Evolutionary conservation across 1,284 basidiomycete genomes (phyloP), one percentile per base, ranked within the genome.

Genomic region (Boletus chippewaensis): DNA sequence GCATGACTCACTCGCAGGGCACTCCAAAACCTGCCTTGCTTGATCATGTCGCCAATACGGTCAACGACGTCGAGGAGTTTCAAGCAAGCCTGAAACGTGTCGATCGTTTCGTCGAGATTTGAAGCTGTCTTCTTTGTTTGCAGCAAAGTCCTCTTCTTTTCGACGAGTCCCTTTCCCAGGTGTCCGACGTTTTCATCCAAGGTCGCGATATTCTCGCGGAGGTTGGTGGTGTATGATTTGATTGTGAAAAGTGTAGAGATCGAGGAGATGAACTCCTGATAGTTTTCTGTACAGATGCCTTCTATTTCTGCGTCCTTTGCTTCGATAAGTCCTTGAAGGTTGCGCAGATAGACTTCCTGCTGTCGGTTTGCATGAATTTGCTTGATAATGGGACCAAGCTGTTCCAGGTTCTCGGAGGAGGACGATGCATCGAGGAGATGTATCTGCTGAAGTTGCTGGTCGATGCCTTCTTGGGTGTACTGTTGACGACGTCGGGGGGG

Each of bases 241-340:
- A 99, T 94, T 44, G 88, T 91, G 68, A 98, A 87, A 49, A 99
- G 76, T 4, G 94, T 97, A 31, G 94, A 93, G 9, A 98, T 94
- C 8, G 95, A 96, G 20, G 87, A 85, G 22, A 97, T 93, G 66
- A 99, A 99, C 68, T 99, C 96, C 73, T 95, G 91, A 67, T 99
- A 97, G 69, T 98, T 98, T 60, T 89, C 87, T 52, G 87, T 83
- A 71, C 96, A 99, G 70, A 98, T 94, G 53, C 81, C 83, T 73
- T 98, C 92, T 64, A 99, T 99, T 70, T 99, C 95, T 51, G 80
- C 77, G 66, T 99, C 96, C 72, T 98, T 97, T 57, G 92, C 83
- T 61, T 89, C 83, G 45, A 98, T 89, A 61, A 98, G 90, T 16
- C 75, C 77, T 60, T 92, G 87, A 45, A 98, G 75, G 39, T 87